These are phyloP conservation scores for Nakazawaea ernobii DNA, from an alignment of 805 yeast species.

Conservation along the genomic window DNA sequence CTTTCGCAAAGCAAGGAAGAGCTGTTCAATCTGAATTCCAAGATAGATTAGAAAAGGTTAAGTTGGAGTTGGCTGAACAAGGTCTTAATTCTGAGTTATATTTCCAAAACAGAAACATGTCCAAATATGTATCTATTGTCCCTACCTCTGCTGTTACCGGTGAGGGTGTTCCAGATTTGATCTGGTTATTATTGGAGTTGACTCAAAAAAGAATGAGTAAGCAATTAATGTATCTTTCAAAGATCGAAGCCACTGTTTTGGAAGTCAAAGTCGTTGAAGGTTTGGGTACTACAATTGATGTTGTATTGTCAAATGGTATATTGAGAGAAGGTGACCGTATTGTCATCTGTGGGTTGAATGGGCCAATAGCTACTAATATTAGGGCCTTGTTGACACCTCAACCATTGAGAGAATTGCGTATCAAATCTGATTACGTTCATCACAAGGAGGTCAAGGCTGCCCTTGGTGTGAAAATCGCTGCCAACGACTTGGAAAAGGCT, in stretches of 20 bases:
- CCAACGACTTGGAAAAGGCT: slow-evolving; percentile 95
- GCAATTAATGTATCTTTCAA: slow-evolving; percentile 92
- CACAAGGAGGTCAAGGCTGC: slow-evolving; percentile 99
- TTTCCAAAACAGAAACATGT: slow-evolving; percentile 88
- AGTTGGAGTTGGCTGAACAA: slow-evolving; percentile 92
- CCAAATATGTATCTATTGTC: slow-evolving; percentile 91
- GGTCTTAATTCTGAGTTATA: slow-evolving; percentile 97
- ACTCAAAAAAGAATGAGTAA: slow-evolving; percentile 99
- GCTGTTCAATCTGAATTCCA: slow-evolving; percentile 91
- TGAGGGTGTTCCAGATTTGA: slow-evolving; percentile 98
- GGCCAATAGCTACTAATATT: slow-evolving; percentile 94
- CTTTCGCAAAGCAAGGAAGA: slow-evolving; percentile 73
- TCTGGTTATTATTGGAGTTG: slow-evolving; percentile 89
- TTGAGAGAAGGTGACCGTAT: slow-evolving; percentile 92
- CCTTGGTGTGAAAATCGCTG: slow-evolving; percentile 97
- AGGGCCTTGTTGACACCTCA: slow-evolving; percentile 97
- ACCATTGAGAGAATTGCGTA: slow-evolving; percentile 91
- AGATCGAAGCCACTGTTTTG: slow-evolving; percentile 91
- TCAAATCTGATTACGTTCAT: slow-evolving; percentile 94
- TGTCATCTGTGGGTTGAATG: slow-evolving; percentile 95
- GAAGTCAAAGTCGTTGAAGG: slow-evolving; percentile 99
- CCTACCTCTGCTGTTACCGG: slow-evolving; percentile 99
- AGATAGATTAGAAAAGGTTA: slow-evolving; percentile 77
- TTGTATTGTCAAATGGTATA: slow-evolving; percentile 93
- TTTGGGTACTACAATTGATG: slow-evolving; percentile 98